Base-by-base conservation (phyloP, 768 basidiomycete genomes). In the Cubamyces sp. region DNA sequence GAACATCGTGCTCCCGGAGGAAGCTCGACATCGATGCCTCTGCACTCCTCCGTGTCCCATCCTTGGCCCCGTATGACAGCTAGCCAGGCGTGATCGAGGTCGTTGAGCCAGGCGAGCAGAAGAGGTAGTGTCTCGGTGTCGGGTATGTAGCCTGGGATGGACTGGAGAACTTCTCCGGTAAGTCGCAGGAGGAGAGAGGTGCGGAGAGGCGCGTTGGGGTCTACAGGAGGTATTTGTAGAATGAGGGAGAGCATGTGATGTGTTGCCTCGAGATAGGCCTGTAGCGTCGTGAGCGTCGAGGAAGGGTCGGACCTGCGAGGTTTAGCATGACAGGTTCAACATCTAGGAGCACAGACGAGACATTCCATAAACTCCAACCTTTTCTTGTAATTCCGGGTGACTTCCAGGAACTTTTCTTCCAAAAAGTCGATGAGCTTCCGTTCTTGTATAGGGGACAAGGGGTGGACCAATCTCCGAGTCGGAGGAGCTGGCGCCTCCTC, bases 21-120 rank as follows among this genome's bases (percentile, higher is more conserved):
- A 3, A 83, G 55, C 5, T 76, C 64, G 34, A 82, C 70, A 57
- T 84, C 76, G n/a, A 74, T 66, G 19, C 76, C 83, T 5, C 70
- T 65, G 5, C 78, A 76, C 5, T 71, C 66, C 3, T 70, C 74
- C 1, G 87, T 78, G 65, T 91, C 84, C 91, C 91, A 93, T 1
- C 81, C 78, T 67, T 90, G 86, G 5, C 76, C 75, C 41, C 81
- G 81, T 28, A 93, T 78, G 1, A 89, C 87, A 18, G 83, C 80
- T 15, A 85, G 65, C 91, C 91, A 93, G 0, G 85, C 88, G 53
- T 84, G 80, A 73, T 93, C 91, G 40, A 93, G 80, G 68, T 90
- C 86, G 69, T 86, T 84, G 25, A 92, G 75, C 77, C 85, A 89
- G 62, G 87, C 84, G 25, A 89, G 76, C 5, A 90, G 78, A 40